These are phyloP conservation scores for Paxillus rubicundulus DNA, from an alignment of 768 basidiomycete species.

Conservation along the genomic window DNA sequence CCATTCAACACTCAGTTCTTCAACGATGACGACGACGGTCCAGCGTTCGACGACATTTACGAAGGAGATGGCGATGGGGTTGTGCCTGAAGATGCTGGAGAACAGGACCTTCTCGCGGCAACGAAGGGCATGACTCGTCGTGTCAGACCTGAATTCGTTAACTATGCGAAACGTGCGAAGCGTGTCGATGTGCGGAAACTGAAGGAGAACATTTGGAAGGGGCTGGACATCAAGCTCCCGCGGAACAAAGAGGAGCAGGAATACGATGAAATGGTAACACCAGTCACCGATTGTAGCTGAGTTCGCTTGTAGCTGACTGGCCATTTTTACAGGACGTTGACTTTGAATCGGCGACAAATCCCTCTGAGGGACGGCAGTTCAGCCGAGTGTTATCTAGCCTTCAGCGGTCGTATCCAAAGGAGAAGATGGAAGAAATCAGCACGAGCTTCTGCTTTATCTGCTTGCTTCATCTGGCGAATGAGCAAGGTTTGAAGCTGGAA, in stretches of 20 bases:
- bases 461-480: conserved; percentile 92
- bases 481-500: conserved; percentile 88
- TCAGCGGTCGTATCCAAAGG: conserved; percentile 77
- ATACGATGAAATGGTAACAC: conserved; percentile 54
- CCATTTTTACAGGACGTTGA: conserved; percentile 50
- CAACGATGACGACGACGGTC: conserved; percentile 87
- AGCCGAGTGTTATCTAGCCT: conserved; percentile 81
- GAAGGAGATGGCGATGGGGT: conserved; percentile 45
- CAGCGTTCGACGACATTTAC: conserved; percentile 60
- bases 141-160: conserved; percentile 83
- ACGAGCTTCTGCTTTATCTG: conserved; percentile 99
- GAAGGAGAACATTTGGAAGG: conserved; percentile 98
- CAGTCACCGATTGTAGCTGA: background rate
- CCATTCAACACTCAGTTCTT: conserved; percentile 98
- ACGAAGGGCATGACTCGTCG: conserved; percentile 76
- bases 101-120: conserved; percentile 85
- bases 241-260: conserved; percentile 34
- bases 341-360: conserved; percentile 51
- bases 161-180: conserved; percentile 94
- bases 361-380: conserved; percentile 66
- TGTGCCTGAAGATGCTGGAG: conserved; percentile 58
- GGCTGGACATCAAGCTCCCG: conserved; percentile 72
- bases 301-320: background rate
- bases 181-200: conserved; percentile 94
- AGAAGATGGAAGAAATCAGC: conserved; percentile 97